phyloP scores from a whole-genome alignment of 169 alveolate species.

The Perkinsus olseni region DNA sequence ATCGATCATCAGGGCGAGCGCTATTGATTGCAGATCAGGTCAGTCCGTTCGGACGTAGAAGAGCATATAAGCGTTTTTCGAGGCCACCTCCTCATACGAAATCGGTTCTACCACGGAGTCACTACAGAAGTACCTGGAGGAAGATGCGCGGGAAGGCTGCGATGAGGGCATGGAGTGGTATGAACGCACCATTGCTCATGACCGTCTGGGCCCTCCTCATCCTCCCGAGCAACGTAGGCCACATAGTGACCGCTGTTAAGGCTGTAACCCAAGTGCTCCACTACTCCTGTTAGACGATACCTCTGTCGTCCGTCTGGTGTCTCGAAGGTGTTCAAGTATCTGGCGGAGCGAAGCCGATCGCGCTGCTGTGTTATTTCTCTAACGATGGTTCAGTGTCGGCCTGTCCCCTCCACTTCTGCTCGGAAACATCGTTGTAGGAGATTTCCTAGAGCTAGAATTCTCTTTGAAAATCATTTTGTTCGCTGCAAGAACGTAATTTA shows the following conservation, averaged over 20 bases:
- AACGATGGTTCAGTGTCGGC: no score
- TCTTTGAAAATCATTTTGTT: no score
- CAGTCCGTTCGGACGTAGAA: not conserved
- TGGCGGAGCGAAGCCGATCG: not conserved
- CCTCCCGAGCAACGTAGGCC: not conserved
- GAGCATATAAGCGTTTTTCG: not conserved
- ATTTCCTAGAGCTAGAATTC: no score
- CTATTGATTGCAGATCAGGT: no score
- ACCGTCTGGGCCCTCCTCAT: not conserved
- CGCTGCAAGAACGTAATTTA: no score
- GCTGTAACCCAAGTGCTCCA: not conserved
- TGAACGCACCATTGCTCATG: not conserved
- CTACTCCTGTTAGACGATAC: not conserved
- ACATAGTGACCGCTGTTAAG: not conserved
- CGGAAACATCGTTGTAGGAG: no score
- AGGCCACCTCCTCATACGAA: not conserved
- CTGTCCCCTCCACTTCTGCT: no score
- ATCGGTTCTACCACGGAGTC: not conserved
- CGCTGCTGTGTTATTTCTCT: no score
- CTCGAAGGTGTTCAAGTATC: not conserved
- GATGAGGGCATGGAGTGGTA: no score
- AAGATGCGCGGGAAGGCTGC: no score
- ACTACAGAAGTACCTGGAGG: not conserved
- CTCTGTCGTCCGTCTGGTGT: not conserved
- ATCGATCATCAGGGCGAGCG: no score